Evolutionary conservation across 2,329 filamentous ascomycete species (phyloP), one percentile per base, ranked within the genome.

Genomic region (Blastomyces gilchristii): DNA sequence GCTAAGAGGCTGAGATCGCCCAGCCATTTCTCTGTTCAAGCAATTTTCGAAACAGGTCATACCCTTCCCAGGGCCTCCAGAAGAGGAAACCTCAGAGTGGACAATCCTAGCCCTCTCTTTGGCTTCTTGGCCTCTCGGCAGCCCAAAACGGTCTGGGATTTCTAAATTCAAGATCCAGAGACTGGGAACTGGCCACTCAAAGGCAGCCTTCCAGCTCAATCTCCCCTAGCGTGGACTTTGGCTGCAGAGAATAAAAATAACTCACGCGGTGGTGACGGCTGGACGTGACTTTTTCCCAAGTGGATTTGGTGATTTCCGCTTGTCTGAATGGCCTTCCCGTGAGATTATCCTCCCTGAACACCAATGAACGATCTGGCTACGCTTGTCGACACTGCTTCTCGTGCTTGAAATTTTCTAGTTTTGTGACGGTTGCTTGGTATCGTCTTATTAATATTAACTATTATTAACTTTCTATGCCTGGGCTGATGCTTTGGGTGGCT

Each of bases 211-310:
- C 34, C 18, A 7, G n/a, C 14, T 59, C 5, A 37, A 41, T 22
- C 22, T 7, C 8, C 7, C 18, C 43, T 49, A 59, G 58, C 58
- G 58, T 39, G 58, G 43, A 49, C 37, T 28, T 59, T 34, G 43
- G 43, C 28, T 59, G 58, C 58, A 59, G 58, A 59, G 43, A 39
- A 59, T 59, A 59, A 59, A 59, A 59, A 59, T 59, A 59, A 34
- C 58, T 49, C 43, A 28, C 39, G 41, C 37, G 14, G 57, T 47
- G 47, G 28, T 18, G 41, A 58, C 25, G 39, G 25, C 9, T 16
- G 39, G 39, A 41, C n/a, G 34, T 49, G 41, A 58, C 8, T 39
- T 34, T 49, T 28, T 43, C 54, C 43, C 54, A 25, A 47, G 41
- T 16, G 25, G 49, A 59, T n/a, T 59, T 58, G 31, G 14, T 50